Percentiles rank a stretch among this genome's conserved stretches.
Conservation (phyloP, 208 protist species). For the Trichomonas vaginalis region DNA sequence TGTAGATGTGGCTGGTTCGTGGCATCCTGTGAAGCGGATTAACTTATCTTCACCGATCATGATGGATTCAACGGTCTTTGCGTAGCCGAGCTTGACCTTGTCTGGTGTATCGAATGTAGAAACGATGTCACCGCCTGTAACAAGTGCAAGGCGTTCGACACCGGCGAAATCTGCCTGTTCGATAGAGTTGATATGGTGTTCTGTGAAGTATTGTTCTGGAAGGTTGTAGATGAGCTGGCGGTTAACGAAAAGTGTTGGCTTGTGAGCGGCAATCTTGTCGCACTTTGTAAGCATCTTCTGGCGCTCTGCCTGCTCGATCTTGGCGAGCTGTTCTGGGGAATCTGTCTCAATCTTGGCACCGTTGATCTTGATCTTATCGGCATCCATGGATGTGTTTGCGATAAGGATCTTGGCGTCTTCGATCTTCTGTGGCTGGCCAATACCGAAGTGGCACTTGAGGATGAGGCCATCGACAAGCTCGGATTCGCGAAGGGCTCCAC, state of each 20-base stretch:
- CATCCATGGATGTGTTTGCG: slow-evolving; percentile 98
- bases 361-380: slow-evolving; percentile 79
- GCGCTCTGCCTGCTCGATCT: slow-evolving; percentile 95
- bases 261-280: slow-evolving; percentile 55
- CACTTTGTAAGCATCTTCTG: slow-evolving; percentile 70
- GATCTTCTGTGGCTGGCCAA: slow-evolving; percentile 82
- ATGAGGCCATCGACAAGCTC: slow-evolving; percentile 92
- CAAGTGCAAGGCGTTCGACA: slow-evolving; percentile 50
- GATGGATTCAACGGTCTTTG: slow-evolving; percentile 52
- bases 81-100: slow-evolving; percentile 61
- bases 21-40: slow-evolving; percentile 83
- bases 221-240: slow-evolving; percentile 99
- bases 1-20: slow-evolving; percentile 81
- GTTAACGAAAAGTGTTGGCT: slow-evolving; percentile 83
- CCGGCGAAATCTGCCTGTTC: slow-evolving; percentile 99
- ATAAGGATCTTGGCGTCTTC: slow-evolving; percentile 94
- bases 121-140: slow-evolving; percentile 88
- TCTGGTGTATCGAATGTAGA: slow-evolving; percentile 93
- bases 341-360: slow-evolving; percentile 59
- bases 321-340: slow-evolving; percentile 63
- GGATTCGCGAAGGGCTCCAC: slow-evolving; percentile 78
- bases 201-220: slow-evolving; percentile 90
- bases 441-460: slow-evolving; percentile 93
- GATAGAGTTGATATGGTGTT: slow-evolving; percentile 74
- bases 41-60: slow-evolving; percentile 92